A percentile compares a stretch with the other conserved stretches of the same genome.
phyloP scores from a whole-genome alignment of 2,329 filamentous ascomycete species.

The Paecilomyces fulvus region DNA sequence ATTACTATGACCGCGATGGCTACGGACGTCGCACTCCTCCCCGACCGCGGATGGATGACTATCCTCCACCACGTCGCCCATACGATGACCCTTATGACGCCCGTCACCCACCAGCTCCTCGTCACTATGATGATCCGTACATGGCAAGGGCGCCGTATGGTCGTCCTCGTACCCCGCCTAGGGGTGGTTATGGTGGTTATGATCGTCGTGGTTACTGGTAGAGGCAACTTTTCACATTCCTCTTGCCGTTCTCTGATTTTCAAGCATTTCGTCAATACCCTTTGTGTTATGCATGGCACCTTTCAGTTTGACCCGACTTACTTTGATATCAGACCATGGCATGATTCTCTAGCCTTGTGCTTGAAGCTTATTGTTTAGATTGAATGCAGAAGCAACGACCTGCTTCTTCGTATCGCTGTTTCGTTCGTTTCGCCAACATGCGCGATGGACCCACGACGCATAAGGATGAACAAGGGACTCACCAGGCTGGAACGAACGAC shows the following conservation, averaged over 20 bases:
- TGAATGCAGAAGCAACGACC: neutral
- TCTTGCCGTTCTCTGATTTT: slow-evolving; percentile 23
- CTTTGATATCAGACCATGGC: neutral
- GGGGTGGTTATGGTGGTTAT: slow-evolving; percentile 34
- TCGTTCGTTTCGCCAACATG: neutral
- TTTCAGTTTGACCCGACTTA: slow-evolving; percentile 2
- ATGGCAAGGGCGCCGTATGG: slow-evolving; percentile 48
- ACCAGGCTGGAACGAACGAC: neutral
- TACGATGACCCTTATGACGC: slow-evolving; percentile 55
- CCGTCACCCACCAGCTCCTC: slow-evolving; percentile 42
- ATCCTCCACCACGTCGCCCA: slow-evolving; percentile 50
- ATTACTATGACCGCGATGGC: slow-evolving; percentile 77
- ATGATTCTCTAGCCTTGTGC: slow-evolving; percentile 5
- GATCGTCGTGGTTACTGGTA: slow-evolving; percentile 40
- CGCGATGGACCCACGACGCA: neutral
- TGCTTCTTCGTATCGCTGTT: neutral
- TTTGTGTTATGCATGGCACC: slow-evolving; percentile 5
- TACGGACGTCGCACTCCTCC: slow-evolving; percentile 74
- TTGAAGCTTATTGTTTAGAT: slow-evolving; percentile 9
- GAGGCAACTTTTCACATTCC: slow-evolving; percentile 12
- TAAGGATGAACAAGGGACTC: neutral
- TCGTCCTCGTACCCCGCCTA: slow-evolving; percentile 36
- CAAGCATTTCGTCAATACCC: slow-evolving; percentile 3
- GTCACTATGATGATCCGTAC: slow-evolving; percentile 53
- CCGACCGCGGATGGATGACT: slow-evolving; percentile 70